phyloP scores from a whole-genome alignment of 805 yeast genomes.

The Cyberlindnera sargentensis region DNA sequence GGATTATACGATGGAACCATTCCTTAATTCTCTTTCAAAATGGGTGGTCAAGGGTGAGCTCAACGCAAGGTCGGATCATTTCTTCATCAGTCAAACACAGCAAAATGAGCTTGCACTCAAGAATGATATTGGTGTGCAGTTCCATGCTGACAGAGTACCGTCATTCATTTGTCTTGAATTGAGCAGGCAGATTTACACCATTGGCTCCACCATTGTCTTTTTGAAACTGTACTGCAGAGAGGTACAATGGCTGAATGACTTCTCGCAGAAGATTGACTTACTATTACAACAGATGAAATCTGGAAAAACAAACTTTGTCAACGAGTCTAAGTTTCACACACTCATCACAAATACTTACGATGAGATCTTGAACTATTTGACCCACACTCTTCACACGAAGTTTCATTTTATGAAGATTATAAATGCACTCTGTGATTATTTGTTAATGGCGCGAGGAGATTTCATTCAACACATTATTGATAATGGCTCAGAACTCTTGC shows the following conservation, averaged over 20 bases:
- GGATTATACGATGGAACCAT: constrained; percentile 45
- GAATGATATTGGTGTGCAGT: background rate
- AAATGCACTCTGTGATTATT: constrained; percentile 52
- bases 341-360: constrained; percentile 38
- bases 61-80: constrained; percentile 47
- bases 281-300: constrained; percentile 25
- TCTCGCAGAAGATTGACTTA: constrained; percentile 3
- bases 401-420: constrained; percentile 47
- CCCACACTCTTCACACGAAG: constrained; percentile 41
- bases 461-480: constrained; percentile 60
- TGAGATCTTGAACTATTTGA: constrained; percentile 47
- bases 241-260: constrained; percentile 49
- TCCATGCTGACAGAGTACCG: constrained; percentile 34
- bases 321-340: constrained; percentile 21
- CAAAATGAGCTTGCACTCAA: background rate
- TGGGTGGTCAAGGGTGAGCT: constrained; percentile 73
- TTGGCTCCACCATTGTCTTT: constrained; percentile 68
- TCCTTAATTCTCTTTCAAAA: constrained; percentile 45
- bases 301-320: constrained; percentile 4
- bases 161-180: constrained; percentile 32
- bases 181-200: constrained; percentile 45
- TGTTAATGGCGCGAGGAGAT: constrained; percentile 75
- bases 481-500: constrained; percentile 46
- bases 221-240: constrained; percentile 62
- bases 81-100: constrained; percentile 28